Evolutionary conservation across 2,329 filamentous ascomycete genomes (phyloP).

Genomic region (Fusarium musae): DNA sequence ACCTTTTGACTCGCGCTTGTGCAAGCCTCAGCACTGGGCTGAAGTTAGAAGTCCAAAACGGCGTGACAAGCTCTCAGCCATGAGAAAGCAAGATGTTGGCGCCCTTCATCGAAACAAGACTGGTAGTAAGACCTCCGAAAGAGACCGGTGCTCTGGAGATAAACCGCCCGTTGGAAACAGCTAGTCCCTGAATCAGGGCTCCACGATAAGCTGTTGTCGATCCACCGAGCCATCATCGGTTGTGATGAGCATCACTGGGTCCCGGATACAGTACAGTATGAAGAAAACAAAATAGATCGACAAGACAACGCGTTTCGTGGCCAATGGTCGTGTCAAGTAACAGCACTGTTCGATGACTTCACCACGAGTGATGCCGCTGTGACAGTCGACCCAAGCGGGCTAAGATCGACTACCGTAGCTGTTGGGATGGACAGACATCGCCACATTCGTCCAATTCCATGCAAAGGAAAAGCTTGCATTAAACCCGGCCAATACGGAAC

Average conservation of each 20-base stretch:
- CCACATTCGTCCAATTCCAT: constrained; percentile 40
- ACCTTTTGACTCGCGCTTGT: constrained; percentile 17
- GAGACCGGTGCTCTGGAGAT: constrained; percentile 11
- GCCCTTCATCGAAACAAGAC: constrained; percentile 2
- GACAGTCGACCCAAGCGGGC: constrained; percentile 34
- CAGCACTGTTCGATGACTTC: constrained; percentile 32
- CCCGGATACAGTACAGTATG: not conserved
- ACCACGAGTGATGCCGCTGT: constrained; percentile 25
- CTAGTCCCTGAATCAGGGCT: constrained; percentile 12
- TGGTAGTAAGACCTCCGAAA: constrained; percentile 1
- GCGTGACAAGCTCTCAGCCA: constrained; percentile 9
- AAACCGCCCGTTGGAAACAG: constrained; percentile 2
- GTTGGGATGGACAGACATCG: constrained; percentile 33
- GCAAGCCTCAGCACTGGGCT: constrained; percentile 22
- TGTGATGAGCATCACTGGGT: constrained; percentile 20
- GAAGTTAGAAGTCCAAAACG: constrained; percentile 22
- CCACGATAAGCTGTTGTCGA: constrained; percentile 18
- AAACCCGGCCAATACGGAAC: constrained; percentile 24
- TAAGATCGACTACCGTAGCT: constrained; percentile 39
- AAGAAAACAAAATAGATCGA: constrained; percentile 41
- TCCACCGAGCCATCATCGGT: constrained; percentile 12
- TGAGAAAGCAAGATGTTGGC: not conserved
- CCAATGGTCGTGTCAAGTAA: constrained; percentile 11
- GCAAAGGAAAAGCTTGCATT: constrained; percentile 20
- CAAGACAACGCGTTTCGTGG: constrained; percentile 15